Conservation (phyloP, 2,329 filamentous ascomycete species). For the Bipolaris bicolor region DNA sequence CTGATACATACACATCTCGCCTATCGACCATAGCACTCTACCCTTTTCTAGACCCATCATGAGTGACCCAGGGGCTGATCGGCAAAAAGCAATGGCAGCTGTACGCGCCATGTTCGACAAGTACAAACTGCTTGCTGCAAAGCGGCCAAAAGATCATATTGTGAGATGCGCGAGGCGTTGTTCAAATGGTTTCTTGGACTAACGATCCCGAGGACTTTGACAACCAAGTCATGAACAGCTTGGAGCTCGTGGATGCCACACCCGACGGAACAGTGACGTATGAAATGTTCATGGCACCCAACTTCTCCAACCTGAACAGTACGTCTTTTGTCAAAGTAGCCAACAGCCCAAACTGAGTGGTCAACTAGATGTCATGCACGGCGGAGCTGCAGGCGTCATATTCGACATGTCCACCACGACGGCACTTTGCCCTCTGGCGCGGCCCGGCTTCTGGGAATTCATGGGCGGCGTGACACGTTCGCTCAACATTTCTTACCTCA, state of each 20-base stretch:
- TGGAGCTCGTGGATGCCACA: slow-evolving; percentile 47
- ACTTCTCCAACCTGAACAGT: slow-evolving; percentile 51
- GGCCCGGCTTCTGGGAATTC: slow-evolving; percentile 60
- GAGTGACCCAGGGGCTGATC: slow-evolving; percentile 30
- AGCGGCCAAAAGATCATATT: slow-evolving; percentile 40
- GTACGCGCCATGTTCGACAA: slow-evolving; percentile 48
- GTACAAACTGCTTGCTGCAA: slow-evolving; percentile 43
- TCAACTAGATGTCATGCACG: slow-evolving; percentile 49
- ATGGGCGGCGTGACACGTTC: slow-evolving; percentile 59
- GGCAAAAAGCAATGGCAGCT: slow-evolving; percentile 44
- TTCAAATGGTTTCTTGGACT: not conserved
- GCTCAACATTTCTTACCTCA: slow-evolving; percentile 60
- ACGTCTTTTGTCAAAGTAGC: not conserved
- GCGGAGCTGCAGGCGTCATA: slow-evolving; percentile 49
- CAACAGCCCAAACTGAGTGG: slow-evolving; percentile 5
- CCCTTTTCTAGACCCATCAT: slow-evolving; percentile 20
- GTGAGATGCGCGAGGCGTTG: slow-evolving; percentile 20
- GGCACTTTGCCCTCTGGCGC: slow-evolving; percentile 57
- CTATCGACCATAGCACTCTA: not conserved
- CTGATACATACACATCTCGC: not conserved
- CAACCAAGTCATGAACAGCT: slow-evolving; percentile 44
- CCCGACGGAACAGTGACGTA: slow-evolving; percentile 45
- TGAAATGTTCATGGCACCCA: slow-evolving; percentile 43
- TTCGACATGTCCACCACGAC: slow-evolving; percentile 56
- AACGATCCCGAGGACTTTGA: slow-evolving; percentile 44